A percentile compares a stretch with the other conserved stretches of the same genome.
phyloP scores from a whole-genome alignment of 2,329 filamentous ascomycete genomes.

The Leptographium galeiforme region DNA sequence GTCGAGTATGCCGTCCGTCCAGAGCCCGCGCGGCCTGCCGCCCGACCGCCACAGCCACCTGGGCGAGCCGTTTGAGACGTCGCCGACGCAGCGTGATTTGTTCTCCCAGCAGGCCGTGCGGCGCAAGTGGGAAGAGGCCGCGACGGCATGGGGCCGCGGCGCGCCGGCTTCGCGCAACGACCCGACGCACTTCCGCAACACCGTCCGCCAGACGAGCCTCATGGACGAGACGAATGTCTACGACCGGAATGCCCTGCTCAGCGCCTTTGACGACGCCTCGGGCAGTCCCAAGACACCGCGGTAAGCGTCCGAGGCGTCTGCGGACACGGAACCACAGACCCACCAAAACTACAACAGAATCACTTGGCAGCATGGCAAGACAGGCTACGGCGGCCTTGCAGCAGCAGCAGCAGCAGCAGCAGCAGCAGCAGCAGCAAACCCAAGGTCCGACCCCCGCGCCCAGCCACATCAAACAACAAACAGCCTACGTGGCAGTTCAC shows the following conservation, averaged over 20 bases:
- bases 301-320: neutral
- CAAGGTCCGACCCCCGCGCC: too few species aligned
- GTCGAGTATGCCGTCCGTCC: constrained; percentile 19
- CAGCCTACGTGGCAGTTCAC: too few species aligned
- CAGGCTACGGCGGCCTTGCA: too few species aligned
- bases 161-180: constrained; percentile 10
- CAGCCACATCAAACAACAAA: too few species aligned
- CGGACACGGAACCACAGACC: neutral
- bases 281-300: neutral
- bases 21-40: constrained; percentile 18
- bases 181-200: constrained; percentile 13
- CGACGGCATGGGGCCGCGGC: constrained; percentile 13
- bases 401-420: too few species aligned
- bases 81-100: neutral
- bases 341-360: too few species aligned
- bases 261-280: constrained; percentile 8
- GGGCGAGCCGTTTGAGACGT: too few species aligned
- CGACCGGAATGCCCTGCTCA: constrained; percentile 12
- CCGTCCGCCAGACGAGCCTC: constrained; percentile 9
- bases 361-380: too few species aligned
- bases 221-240: constrained; percentile 12
- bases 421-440: too few species aligned
- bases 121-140: constrained; percentile 11
- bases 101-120: neutral
- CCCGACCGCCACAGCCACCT: neutral